Conservation (phyloP, 306 rosid genomes). For the Crataegus laevigata region DNA sequence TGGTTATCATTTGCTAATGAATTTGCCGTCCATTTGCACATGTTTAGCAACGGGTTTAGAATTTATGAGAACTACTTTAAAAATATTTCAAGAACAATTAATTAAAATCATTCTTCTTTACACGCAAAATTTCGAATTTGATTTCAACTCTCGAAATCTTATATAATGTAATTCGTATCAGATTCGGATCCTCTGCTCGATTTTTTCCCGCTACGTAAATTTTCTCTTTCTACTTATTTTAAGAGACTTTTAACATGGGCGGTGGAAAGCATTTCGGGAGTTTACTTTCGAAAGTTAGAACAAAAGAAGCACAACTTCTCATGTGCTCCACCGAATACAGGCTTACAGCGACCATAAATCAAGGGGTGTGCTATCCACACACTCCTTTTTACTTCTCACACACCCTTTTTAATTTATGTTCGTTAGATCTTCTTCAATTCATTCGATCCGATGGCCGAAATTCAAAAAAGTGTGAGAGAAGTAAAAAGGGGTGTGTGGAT, state of each 20-base stretch:
- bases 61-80: background rate
- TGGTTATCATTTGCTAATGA: background rate
- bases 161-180: background rate
- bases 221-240: background rate
- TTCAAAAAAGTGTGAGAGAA: too few relatives aligned
- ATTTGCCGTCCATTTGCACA: background rate
- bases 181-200: background rate
- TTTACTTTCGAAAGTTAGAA: background rate
- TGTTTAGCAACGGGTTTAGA: background rate
- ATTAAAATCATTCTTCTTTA: too few relatives aligned
- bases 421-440: too few relatives aligned
- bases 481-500: too few relatives aligned
- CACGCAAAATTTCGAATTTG: too few relatives aligned
- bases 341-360: background rate
- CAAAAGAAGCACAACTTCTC: background rate
- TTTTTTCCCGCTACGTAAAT: background rate
- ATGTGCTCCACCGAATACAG: conserved; percentile 32
- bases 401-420: too few relatives aligned
- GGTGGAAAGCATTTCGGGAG: background rate
- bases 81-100: background rate
- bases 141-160: background rate
- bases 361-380: too few relatives aligned
- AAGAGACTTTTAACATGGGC: background rate
- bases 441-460: too few relatives aligned
- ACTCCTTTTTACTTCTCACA: too few relatives aligned